These are phyloP conservation scores for Nidula microcarpa DNA, from an alignment of 768 basidiomycete genomes.

Conservation along the genomic window DNA sequence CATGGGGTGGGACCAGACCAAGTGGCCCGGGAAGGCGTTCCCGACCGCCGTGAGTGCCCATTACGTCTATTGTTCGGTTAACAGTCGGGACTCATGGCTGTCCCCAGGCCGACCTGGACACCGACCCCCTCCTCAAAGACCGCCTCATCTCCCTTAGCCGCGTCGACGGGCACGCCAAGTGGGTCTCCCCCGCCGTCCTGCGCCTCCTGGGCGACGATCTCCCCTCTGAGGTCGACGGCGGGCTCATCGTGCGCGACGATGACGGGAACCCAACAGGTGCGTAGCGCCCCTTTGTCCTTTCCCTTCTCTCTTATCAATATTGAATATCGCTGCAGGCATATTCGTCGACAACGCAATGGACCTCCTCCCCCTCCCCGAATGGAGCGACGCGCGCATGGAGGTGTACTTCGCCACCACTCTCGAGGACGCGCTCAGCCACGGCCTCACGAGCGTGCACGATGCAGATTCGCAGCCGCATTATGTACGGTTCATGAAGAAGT, in stretches of 20 bases:
- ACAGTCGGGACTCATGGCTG: neutral
- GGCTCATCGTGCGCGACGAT: conserved; percentile 46
- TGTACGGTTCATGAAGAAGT: conserved; percentile 68
- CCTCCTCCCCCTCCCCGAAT: conserved; percentile 64
- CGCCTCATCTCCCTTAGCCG: neutral
- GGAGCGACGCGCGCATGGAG: conserved; percentile 56
- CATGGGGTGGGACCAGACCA: conserved; percentile 93
- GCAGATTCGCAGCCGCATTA: conserved; percentile 50
- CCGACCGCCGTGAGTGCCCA: conserved; percentile 60
- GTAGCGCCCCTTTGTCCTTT: neutral
- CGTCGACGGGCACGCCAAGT: conserved; percentile 1
- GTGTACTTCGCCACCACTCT: conserved; percentile 62
- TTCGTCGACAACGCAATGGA: conserved; percentile 88
- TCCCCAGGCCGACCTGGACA: conserved; percentile 65
- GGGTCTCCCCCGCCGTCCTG: neutral
- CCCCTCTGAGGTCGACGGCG: conserved; percentile 13
- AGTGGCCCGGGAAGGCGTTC: conserved; percentile 60
- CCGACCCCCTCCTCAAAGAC: conserved; percentile 46
- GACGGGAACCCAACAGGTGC: conserved; percentile 55
- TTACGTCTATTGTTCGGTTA: neutral
- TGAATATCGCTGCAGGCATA: conserved; percentile 41
- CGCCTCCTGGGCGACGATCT: neutral
- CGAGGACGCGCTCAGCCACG: conserved; percentile 68
- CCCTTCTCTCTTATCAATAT: neutral
- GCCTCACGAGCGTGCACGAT: conserved; percentile 87